Conservation (phyloP, 768 basidiomycete species). For the Boletus reticulatus region DNA sequence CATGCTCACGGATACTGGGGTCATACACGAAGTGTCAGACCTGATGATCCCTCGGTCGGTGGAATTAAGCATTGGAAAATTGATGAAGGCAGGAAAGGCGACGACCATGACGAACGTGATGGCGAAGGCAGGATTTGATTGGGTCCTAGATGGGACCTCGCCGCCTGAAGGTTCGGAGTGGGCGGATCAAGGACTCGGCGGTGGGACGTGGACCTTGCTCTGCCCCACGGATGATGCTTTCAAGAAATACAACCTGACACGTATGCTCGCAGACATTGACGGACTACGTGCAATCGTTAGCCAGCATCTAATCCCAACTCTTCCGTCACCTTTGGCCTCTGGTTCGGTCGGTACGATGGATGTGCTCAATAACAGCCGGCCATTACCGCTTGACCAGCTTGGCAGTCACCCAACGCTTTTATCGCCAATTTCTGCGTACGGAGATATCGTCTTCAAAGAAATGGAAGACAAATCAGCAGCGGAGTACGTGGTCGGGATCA, state of each 20-base stretch:
- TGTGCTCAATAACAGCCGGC: slow-evolving; percentile 63
- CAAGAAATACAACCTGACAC: slow-evolving; percentile 79
- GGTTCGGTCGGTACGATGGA: slow-evolving; percentile 28
- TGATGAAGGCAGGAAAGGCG: slow-evolving; percentile 85
- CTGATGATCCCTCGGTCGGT: slow-evolving; percentile 86
- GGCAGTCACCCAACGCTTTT: slow-evolving; percentile 76
- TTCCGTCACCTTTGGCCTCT: slow-evolving; percentile 19
- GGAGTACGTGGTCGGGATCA: slow-evolving; percentile 65
- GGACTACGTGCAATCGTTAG: slow-evolving; percentile 58
- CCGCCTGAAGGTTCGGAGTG: slow-evolving; percentile 72
- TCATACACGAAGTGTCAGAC: slow-evolving; percentile 85
- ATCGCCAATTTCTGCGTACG: slow-evolving; percentile 65
- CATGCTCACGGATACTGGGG: slow-evolving; percentile 83
- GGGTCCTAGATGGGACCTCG: slow-evolving; percentile 84
- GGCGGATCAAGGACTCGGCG: slow-evolving; percentile 48
- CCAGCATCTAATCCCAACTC: slow-evolving; percentile 72
- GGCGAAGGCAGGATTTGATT: slow-evolving; percentile 81
- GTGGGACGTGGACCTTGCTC: slow-evolving; percentile 79
- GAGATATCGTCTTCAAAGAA: slow-evolving; percentile 77
- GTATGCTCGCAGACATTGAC: slow-evolving; percentile 56
- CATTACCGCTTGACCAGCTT: slow-evolving; percentile 67
- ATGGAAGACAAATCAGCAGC: slow-evolving; percentile 40
- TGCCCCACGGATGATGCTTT: slow-evolving; percentile 94
- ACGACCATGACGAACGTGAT: slow-evolving; percentile 86
- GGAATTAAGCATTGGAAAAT: slow-evolving; percentile 83